Evolutionary conservation across 345 rosid genomes (phyloP), one percentile per base, ranked within the genome.

Genomic region (Ricinus communis): DNA sequence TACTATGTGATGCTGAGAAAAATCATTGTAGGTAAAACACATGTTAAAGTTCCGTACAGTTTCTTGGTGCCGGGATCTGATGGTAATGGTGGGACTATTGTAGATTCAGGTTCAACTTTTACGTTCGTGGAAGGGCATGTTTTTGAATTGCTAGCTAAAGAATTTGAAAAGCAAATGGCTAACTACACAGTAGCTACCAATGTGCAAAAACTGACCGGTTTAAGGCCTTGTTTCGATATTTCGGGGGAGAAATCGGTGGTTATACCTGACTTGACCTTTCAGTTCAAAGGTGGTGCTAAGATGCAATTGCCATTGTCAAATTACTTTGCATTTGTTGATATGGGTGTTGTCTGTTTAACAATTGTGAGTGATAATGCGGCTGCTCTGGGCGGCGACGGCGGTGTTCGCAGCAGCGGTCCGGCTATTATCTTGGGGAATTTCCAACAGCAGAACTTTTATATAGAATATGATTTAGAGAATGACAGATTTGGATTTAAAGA

Each of bases 391-490:
- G 59, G 22, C 1, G 13, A 43, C 53, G 71, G 82, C 25, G 96
- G 98, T 91, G 80, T 87, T 90, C 90, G 93, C 90, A 78, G 87
- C 90, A 73, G 81, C 27, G 97, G 97, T 0, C 98, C 97, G 81
- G 90, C 92, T 56, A 85, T 94, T 4, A 85, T 94, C 5, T 41
- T 94, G 54, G 98, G 97, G 43, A 87, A 81, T 79, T 94, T 86
- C 38, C 97, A 94, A 86, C 93, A 84, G 76, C 95, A 86, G 84
- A 87, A 94, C 77, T 88, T 82, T 77, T 69, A 85, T 33, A 61
- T 91, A 7, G 98, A 94, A 74, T 94, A 77, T 72, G 96, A 91
- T 83, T 74, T 90, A 75, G 85, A 77, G 45, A 86, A 90, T 31
- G 80, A 90, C 49, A 82, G 91, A 76, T 80, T 91, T 51, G 98